These are phyloP conservation scores for Dinochytrium kinnereticum DNA, from an alignment of 371 early-diverging fungal species.

Conservation along the genomic window DNA sequence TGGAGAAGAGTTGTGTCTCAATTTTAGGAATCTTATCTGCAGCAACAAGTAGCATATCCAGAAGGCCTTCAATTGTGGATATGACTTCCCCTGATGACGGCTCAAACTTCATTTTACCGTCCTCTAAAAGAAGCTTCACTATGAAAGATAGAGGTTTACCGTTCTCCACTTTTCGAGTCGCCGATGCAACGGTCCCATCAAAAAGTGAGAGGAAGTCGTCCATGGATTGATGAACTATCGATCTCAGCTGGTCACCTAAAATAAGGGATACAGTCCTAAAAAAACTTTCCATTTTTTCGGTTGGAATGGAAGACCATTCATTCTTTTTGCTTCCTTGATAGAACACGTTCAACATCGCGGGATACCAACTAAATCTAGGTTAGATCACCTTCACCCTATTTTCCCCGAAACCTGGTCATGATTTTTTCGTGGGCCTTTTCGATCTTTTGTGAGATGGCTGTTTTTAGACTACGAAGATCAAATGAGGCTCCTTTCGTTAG, in stretches of 20 bases:
- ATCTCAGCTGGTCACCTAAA: conserved; percentile 53
- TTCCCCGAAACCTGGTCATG: conserved; percentile 45
- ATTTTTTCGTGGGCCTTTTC: conserved; percentile 59
- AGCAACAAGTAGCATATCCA: conserved; percentile 48
- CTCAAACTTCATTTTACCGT: conserved; percentile 48
- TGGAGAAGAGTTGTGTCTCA: conserved; percentile 59
- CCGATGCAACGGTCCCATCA: conserved; percentile 32
- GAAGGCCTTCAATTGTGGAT: conserved; percentile 42
- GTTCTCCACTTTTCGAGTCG: conserved; percentile 23
- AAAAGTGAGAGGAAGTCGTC: conserved; percentile 52
- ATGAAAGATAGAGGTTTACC: conserved; percentile 43
- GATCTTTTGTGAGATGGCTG: conserved; percentile 44
- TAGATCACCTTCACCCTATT: background rate
- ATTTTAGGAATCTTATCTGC: conserved; percentile 56
- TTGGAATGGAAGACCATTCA: conserved; percentile 56
- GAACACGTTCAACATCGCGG: conserved; percentile 58
- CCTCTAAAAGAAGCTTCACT: conserved; percentile 47
- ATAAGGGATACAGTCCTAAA: conserved; percentile 53
- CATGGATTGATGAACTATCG: conserved; percentile 48
- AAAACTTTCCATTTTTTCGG: conserved; percentile 51
- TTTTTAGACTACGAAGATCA: conserved; percentile 54
- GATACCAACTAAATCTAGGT: conserved; percentile 54
- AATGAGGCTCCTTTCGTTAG: conserved; percentile 46
- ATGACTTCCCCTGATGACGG: conserved; percentile 52
- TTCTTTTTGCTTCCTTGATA: conserved; percentile 57